Evolutionary conservation across 352 stramenopile species (phyloP), one percentile per base, ranked within the genome.

Genomic region (Pythium periplocum): DNA sequence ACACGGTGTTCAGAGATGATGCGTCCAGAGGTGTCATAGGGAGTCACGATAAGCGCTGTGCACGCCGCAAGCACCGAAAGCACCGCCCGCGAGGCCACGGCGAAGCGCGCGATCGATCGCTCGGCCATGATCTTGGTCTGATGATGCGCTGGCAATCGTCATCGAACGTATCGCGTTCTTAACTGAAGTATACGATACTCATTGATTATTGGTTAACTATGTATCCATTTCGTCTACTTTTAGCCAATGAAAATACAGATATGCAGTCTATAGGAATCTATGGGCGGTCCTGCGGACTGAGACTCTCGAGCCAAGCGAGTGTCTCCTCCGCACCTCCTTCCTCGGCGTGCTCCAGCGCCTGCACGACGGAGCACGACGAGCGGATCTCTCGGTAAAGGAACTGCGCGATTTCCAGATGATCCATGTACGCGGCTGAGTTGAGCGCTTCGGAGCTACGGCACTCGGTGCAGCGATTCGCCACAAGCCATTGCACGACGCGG

Each of bases 371-470:
- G 57, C 78, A 88, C 51, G 60, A 78, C 6, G 60, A 49, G 41
- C 71, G 75, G 31, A 78, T 55, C 38, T 74, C 49, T 6, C 57
- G 40, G 55, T 80, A 73, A 4, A 88, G 62, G 33, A 80, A 82
- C 51, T 73, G 73, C 17, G 55, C 71, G 41, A 88, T 57, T 41
- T 79, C 73, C 30, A 86, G 17, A 55, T 88, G 75, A 54, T 88
- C 78, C 78, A 88, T 88, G 61, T 88, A 88, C 53, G 64, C 68
- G 1, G 78, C 78, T 5, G 75, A 75, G 49, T 86, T 88, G 49
- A 88, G 74, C 8, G 73, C 75, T 33, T 88, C 78, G 39, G 72
- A 62, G 35, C 63, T 71, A 51, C 60, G 55, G 63, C 71, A 84
- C 37, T 73, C 68, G 48, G 69, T 57, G 52, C 60, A 59, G 51